phyloP scores from a whole-genome alignment of 2,329 filamentous ascomycete species.

The Metarhizium humberi region DNA sequence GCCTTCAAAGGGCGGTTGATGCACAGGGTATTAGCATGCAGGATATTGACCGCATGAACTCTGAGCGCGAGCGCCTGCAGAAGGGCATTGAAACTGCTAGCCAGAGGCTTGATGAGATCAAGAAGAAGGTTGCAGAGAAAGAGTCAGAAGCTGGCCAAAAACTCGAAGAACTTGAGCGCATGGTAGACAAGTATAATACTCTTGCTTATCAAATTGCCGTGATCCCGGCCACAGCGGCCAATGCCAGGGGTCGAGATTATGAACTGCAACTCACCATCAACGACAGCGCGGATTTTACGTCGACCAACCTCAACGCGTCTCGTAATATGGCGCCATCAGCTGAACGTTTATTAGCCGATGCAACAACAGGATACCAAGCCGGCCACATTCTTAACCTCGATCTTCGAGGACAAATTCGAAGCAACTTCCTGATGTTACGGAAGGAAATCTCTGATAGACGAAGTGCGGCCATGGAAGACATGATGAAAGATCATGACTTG shows the following conservation, averaged over 20 bases:
- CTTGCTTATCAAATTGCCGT: conserved; percentile 88
- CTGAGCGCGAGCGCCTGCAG: conserved; percentile 87
- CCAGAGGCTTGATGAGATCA: conserved; percentile 72
- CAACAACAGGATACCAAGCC: conserved; percentile 80
- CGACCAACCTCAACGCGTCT: conserved; percentile 44
- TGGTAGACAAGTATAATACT: conserved; percentile 87
- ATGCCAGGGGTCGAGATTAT: conserved; percentile 76
- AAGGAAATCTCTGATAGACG: conserved; percentile 91
- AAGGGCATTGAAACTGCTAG: conserved; percentile 73
- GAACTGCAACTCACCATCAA: conserved; percentile 80
- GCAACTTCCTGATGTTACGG: conserved; percentile 64
- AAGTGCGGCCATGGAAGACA: conserved; percentile 71
- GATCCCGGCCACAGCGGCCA: conserved; percentile 74
- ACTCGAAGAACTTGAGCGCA: conserved; percentile 84
- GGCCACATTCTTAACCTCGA: conserved; percentile 84
- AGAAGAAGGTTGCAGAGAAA: conserved; percentile 73
- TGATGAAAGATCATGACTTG: conserved; percentile 90
- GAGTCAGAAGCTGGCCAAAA: conserved; percentile 79
- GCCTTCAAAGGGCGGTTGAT: conserved; percentile 79
- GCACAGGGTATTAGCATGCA: conserved; percentile 91
- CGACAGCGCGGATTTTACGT: conserved; percentile 66
- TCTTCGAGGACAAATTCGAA: conserved; percentile 73
- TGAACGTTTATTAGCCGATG: conserved; percentile 74
- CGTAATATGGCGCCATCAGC: conserved; percentile 29
- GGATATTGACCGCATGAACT: conserved; percentile 98